Conservation (phyloP, 495 filamentous ascomycete species). For the Hypoxylon fuscum region DNA sequence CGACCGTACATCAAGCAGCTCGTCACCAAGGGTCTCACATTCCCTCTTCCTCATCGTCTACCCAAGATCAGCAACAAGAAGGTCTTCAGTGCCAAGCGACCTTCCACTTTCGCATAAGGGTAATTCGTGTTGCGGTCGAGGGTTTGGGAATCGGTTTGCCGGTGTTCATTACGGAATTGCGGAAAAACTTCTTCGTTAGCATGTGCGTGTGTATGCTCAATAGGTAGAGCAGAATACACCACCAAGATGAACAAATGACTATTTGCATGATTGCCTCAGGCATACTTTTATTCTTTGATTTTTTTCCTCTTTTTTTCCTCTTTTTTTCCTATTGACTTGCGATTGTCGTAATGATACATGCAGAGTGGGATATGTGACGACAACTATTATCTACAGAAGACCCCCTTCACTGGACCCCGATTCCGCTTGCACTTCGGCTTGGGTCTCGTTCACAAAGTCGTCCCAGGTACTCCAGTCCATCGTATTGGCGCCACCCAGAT, state of each 20-base stretch:
- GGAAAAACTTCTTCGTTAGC: constrained; percentile 59
- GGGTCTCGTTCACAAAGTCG: constrained; percentile 46
- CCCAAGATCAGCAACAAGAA: constrained; percentile 81
- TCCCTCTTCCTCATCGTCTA: constrained; percentile 97
- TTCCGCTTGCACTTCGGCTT: constrained; percentile 26
- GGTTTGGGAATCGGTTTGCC: constrained; percentile 60
- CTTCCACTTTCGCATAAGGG: constrained; percentile 80
- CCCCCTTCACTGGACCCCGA: constrained; percentile 36
- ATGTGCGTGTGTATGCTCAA: constrained; percentile 43
- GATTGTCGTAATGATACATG: constrained; percentile 12
- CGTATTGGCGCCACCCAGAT: constrained; percentile 8
- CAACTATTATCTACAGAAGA: constrained; percentile 2
- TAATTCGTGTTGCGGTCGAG: constrained; percentile 51
- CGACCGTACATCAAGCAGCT: constrained; percentile 99
- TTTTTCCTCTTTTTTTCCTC: no score
- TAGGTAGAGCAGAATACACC: constrained; percentile 39
- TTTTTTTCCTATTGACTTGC: no score
- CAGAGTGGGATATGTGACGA: constrained; percentile 6
- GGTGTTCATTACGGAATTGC: constrained; percentile 64
- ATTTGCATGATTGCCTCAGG: not conserved
- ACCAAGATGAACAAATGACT: constrained; percentile 27
- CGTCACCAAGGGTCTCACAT: constrained; percentile 90
- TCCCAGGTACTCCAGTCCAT: constrained; percentile 48
- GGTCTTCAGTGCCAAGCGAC: constrained; percentile 89
- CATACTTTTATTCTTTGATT: not conserved